Evolutionary conservation across 2,329 filamentous ascomycete species (phyloP), one percentile per base, ranked within the genome.

Genomic region (Fusarium sp.): DNA sequence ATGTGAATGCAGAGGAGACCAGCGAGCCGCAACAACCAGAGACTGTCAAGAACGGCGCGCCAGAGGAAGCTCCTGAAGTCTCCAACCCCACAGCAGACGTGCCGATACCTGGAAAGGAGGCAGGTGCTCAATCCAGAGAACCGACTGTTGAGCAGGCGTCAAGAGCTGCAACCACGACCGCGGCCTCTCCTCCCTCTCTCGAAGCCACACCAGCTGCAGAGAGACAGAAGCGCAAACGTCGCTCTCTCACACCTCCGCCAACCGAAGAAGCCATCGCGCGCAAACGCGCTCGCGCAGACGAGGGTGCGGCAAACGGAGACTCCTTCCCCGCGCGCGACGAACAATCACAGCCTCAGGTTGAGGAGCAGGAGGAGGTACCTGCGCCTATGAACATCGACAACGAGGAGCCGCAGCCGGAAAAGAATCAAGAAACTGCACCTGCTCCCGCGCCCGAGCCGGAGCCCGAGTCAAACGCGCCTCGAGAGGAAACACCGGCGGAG

Each of bases 141-240:
- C 66, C 60, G 39, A 63, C 45, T 6, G 48, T 34, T 8, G 66
- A 75, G 18, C 56, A 67, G 59, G 72, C 69, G 37, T 67, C 69
- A 34, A 54, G 48, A 45, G 64, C 50, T 62, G 64, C 59, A 68
- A 69, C 66, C 43, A 60, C 71, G 34, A 57, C 64, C 32, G 32
- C 71, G 54, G 50, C 67, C 27, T 58, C 67, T 14, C 50, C 64
- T 14, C 66, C 64, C n/a, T 66, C 67, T 16, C 69, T 67, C 25
- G 66, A 70, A 45, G 65, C 65, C 35, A 66, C 70, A 50, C 57
- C 69, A 30, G 66, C 58, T 43, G 67, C 73, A 13, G 69, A 79
- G 74, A 84, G 85, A 45, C 89, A 89, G 76, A 93, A 92, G 82
- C 87, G 92, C 71, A 94, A 93, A 81, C 89, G 91, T 76, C 87